These are phyloP conservation scores for Syzygium malaccense DNA, from an alignment of 441 rosid species.

Conservation along the genomic window DNA sequence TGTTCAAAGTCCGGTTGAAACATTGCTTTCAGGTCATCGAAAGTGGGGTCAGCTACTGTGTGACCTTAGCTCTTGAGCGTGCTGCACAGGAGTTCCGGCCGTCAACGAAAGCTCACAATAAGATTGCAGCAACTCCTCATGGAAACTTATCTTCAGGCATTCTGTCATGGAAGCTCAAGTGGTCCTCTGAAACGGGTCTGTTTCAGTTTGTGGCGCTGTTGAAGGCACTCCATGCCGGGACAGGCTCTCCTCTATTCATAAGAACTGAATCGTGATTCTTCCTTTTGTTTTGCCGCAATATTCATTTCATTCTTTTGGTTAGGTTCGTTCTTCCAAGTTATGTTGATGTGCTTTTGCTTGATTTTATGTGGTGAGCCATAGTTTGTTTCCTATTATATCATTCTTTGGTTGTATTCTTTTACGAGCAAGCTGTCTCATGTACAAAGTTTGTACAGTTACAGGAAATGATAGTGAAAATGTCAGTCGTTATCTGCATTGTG, in stretches of 20 bases:
- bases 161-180: slow-evolving; percentile 57
- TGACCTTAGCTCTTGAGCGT: slow-evolving; percentile 25
- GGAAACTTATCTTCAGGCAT: slow-evolving; percentile 7
- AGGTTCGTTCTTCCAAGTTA: not conserved
- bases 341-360: not conserved
- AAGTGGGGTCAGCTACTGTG: slow-evolving; percentile 17
- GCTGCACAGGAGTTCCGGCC: slow-evolving; percentile 18
- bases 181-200: slow-evolving; percentile 47
- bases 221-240: slow-evolving; percentile 61
- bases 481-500: not conserved
- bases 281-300: slow-evolving; percentile 4
- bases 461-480: not conserved
- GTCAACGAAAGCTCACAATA: slow-evolving; percentile 5
- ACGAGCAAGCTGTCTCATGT: not conserved
- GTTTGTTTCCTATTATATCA: not conserved
- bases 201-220: slow-evolving; percentile 59
- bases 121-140: slow-evolving; percentile 2
- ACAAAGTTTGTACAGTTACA: not conserved
- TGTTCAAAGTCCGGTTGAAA: not conserved
- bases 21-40: slow-evolving; percentile 45
- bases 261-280: slow-evolving; percentile 21
- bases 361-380: not conserved
- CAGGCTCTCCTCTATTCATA: slow-evolving; percentile 37
- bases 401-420: not conserved
- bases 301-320: slow-evolving; percentile 42